A percentile compares a stretch with the other conserved stretches of the same genome.
Conservation (phyloP, 78 protist genomes). For the Andalucia godoyi region DNA sequence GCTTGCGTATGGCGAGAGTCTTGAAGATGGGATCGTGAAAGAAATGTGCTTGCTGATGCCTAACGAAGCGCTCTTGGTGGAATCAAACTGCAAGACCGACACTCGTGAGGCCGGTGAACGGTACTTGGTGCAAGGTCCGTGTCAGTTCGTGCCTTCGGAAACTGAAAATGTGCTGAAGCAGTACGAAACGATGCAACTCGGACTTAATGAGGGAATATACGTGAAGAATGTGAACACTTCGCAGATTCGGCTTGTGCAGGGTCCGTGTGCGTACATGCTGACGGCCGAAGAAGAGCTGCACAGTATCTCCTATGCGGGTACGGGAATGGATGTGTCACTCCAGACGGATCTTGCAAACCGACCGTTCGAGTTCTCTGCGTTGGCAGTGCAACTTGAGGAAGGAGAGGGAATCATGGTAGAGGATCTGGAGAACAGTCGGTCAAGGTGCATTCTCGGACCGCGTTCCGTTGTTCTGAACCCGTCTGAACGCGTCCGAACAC, state of each 20-base stretch:
- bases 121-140: slow-evolving; percentile 24
- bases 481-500: slow-evolving; percentile 79
- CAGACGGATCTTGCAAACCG: no score
- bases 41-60: background rate
- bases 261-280: background rate
- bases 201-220: slow-evolving; percentile 8
- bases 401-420: no score
- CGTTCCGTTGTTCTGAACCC: slow-evolving; percentile 80
- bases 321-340: no score
- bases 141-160: slow-evolving; percentile 2
- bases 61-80: slow-evolving; percentile 6
- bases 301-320: no score
- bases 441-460: slow-evolving; percentile 85
- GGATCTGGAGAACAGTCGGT: no score
- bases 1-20: slow-evolving; percentile 1
- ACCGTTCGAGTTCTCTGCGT: no score
- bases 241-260: background rate
- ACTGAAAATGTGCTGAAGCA: background rate
- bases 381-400: no score
- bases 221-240: background rate
- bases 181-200: background rate
- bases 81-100: background rate
- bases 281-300: background rate
- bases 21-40: background rate
- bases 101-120: slow-evolving; percentile 7